These are phyloP conservation scores for Zostera marina DNA, from an alignment of 116 monocot species.

Conservation along the genomic window DNA sequence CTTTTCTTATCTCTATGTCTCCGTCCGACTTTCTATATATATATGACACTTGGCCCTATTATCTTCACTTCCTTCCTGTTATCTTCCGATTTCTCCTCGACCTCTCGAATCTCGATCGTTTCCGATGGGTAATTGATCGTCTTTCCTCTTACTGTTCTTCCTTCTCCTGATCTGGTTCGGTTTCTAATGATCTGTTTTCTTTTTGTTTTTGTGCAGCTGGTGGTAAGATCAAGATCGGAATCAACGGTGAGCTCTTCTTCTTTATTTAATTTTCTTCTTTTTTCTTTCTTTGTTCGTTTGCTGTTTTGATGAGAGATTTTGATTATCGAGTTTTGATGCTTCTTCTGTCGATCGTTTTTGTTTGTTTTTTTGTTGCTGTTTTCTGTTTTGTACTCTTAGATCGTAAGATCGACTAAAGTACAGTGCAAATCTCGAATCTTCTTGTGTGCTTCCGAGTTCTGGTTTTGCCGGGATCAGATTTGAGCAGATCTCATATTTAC, in stretches of 20 bases:
- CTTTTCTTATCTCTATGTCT: background rate
- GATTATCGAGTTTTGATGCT: background rate
- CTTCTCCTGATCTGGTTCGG: background rate
- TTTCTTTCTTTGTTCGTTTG: background rate
- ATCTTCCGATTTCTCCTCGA: background rate
- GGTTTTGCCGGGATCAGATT: background rate
- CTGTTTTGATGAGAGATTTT: background rate
- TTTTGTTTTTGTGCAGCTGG: constrained; percentile 6
- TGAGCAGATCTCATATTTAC: no score
- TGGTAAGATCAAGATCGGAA: constrained; percentile 16
- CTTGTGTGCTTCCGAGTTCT: background rate
- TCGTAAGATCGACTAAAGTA: background rate
- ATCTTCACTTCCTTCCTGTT: background rate
- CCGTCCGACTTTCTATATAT: background rate
- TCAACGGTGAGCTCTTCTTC: constrained; percentile 10
- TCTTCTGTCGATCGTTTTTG: background rate
- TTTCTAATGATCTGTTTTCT: constrained; percentile 1
- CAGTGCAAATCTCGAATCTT: background rate
- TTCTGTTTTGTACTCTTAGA: background rate
- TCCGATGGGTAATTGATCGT: background rate
- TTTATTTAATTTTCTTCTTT: background rate
- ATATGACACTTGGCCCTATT: background rate
- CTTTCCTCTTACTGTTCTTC: background rate
- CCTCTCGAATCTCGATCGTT: background rate
- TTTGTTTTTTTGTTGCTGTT: background rate